Conservation (phyloP, 129 eudicot species). For the Lonicera japonica region DNA sequence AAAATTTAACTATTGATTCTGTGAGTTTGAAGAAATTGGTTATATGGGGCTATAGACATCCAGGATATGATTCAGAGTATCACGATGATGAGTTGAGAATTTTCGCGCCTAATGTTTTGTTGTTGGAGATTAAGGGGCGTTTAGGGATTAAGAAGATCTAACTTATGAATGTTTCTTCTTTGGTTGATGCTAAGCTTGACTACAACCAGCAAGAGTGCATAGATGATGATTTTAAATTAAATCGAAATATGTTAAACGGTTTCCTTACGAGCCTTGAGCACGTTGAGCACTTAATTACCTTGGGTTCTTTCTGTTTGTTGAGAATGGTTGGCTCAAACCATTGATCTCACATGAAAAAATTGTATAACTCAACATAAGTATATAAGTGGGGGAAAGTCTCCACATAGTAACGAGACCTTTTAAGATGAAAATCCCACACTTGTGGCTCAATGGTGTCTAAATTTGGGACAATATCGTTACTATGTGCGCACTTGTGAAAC, state of each 20-base stretch:
- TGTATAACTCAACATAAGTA: no score
- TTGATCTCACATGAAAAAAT: no score
- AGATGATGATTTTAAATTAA: not conserved
- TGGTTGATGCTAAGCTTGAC: conserved; percentile 5
- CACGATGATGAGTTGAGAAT: not conserved
- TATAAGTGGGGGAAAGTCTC: no score
- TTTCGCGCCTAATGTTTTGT: not conserved
- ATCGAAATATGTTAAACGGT: not conserved
- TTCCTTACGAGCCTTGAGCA: not conserved
- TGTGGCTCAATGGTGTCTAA: no score
- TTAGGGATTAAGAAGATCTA: not conserved
- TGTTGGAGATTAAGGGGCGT: not conserved
- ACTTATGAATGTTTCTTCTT: not conserved
- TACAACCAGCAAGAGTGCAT: not conserved
- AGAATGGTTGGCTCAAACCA: no score
- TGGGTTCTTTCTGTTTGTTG: not conserved
- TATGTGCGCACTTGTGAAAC: no score
- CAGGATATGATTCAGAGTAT: not conserved
- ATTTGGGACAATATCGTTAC: no score
- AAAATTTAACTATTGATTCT: not conserved
- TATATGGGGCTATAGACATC: not conserved
- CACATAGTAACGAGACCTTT: no score
- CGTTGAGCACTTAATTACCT: not conserved
- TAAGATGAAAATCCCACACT: no score
- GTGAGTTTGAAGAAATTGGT: conserved; percentile 4